Evolutionary conservation across 2,329 filamentous ascomycete genomes (phyloP), one percentile per base, ranked within the genome.

Genomic region (Emericellopsis cladophorae): DNA sequence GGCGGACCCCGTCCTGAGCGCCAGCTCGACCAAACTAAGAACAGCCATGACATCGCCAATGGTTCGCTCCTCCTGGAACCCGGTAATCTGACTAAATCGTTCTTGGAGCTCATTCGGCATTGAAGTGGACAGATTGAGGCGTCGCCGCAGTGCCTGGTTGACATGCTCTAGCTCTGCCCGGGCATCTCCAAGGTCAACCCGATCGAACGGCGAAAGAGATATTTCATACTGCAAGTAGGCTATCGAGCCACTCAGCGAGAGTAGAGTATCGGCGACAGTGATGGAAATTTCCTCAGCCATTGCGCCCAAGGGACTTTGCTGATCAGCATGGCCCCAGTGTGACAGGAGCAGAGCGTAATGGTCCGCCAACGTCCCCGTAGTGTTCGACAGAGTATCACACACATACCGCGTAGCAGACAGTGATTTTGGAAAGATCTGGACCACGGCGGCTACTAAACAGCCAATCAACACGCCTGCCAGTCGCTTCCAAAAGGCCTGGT

Each of bases 1-100:
- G 1, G 70, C 58, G n/a, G 62, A 60, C 0, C 66, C 68, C 0
- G 66, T 70, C 16, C 64, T 60, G 12, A 74, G 49, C 2, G 66
- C 54, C 39, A 70, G 66, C 38, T 70, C 66, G 7, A 68, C 49
- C 4, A 72, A 59, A 2, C 54, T 55, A 1, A 73, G 48, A 2
- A 72, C 66, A 1, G 66, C 65, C 69, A 72, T 74, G 39, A 69
- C 46, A 23, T 71, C 68, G 4, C 64, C 67, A 9, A 73, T 63
- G n/a, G 54, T 55, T 2, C 55, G 52, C 14, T 69, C 60, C 24
- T 68, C 62, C 1, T 64, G 48, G 1, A 70, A 49, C 2, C 68
- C 67, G 0, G 56, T 54, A 1, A 54, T 50, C 1, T 47, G 53
- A 0, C 57, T 52, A 0, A 73, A 54, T 0, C 64, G 60, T 2